Evolutionary conservation across 352 stramenopile species (phyloP).

Genomic region (Phytophthora sojae): DNA sequence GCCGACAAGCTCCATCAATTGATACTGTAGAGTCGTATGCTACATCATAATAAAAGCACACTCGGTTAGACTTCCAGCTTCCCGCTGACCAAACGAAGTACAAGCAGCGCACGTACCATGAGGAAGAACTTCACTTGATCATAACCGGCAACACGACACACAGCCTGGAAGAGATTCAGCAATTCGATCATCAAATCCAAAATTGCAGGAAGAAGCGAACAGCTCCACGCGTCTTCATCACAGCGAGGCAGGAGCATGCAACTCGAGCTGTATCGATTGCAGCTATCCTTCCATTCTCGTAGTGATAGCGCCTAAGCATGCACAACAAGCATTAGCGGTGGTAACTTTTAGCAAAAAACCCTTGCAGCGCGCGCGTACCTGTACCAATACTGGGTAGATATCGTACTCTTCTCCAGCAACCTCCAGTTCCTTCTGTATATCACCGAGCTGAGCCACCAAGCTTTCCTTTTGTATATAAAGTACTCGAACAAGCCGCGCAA

Average conservation of each 20-base stretch:
- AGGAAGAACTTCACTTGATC: constrained; percentile 41
- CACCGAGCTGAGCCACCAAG: constrained; percentile 39
- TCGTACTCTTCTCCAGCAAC: constrained; percentile 37
- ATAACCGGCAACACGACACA: constrained; percentile 30
- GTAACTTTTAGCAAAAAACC: neutral
- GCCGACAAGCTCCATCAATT: constrained; percentile 48
- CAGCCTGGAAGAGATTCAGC: constrained; percentile 44
- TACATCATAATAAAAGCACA: constrained; percentile 7
- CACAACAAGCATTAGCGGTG: neutral
- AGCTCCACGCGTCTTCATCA: constrained; percentile 33
- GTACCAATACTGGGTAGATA: constrained; percentile 46
- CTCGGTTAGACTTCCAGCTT: neutral
- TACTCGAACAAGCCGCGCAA: constrained; percentile 45
- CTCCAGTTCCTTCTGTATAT: constrained; percentile 38
- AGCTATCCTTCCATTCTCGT: constrained; percentile 46
- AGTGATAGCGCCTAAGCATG: constrained; percentile 50
- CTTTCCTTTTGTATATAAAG: constrained; percentile 30
- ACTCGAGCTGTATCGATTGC: constrained; percentile 34
- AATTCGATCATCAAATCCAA: constrained; percentile 50
- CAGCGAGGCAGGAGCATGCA: constrained; percentile 35
- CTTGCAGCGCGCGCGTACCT: constrained; percentile 27
- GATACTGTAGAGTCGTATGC: constrained; percentile 55
- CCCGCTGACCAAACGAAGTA: neutral
- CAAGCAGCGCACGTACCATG: constrained; percentile 25
- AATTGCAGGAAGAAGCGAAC: constrained; percentile 45